Conservation (phyloP, 495 filamentous ascomycete genomes). For the Trichocladium antarcticum region DNA sequence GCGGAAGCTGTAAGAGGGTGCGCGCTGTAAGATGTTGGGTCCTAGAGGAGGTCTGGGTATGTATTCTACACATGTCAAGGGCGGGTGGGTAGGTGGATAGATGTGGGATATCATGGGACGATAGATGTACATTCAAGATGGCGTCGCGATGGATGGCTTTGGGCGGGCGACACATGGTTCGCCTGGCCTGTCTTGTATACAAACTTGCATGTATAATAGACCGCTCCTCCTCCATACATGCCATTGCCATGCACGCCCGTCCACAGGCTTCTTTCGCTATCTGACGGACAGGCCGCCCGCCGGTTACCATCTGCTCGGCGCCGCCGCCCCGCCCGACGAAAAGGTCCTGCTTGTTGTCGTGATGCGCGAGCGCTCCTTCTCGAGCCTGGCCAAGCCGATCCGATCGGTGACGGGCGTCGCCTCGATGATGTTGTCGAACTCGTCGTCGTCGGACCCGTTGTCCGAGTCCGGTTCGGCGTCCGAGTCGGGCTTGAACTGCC, state of each 20-base stretch:
- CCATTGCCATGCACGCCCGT: no score
- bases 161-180: not conserved
- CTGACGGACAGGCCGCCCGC: no score
- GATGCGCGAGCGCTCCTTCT: conserved; percentile 33
- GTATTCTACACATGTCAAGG: conserved; percentile 5
- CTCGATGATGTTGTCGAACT: conserved; percentile 84
- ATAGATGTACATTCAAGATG: not conserved
- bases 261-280: no score
- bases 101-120: not conserved
- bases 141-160: not conserved
- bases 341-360: conserved; percentile 23
- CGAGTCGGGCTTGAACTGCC: conserved; percentile 46
- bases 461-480: conserved; percentile 65
- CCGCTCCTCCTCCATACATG: not conserved
- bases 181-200: not conserved
- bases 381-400: conserved; percentile 46
- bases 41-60: not conserved
- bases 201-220: conserved; percentile 5
- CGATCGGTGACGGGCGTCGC: conserved; percentile 78
- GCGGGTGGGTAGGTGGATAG: not conserved
- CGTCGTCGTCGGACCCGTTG: conserved; percentile 37
- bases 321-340: conserved; percentile 19
- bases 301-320: conserved; percentile 24
- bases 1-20: conserved; percentile 49
- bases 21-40: not conserved